A percentile compares a stretch with the other conserved stretches of the same genome.
Conservation (phyloP, 805 yeast species). For the Sugiyamaella smithiae region DNA sequence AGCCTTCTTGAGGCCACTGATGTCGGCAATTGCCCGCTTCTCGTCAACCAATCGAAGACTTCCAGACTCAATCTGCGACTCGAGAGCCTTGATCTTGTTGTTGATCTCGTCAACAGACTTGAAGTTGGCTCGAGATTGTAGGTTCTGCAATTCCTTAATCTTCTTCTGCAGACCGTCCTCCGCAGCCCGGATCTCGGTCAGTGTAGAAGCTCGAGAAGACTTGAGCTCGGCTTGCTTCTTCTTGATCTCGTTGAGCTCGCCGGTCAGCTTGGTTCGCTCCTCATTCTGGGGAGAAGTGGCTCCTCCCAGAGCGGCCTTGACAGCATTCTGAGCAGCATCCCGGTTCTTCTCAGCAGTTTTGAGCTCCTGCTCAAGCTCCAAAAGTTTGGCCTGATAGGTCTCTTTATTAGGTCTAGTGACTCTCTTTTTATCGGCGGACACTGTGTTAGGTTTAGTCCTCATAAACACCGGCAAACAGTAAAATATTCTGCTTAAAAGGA, state of each 20-base stretch:
- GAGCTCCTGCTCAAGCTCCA: slow-evolving; percentile 30
- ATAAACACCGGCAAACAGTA: neutral
- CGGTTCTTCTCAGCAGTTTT: slow-evolving; percentile 26
- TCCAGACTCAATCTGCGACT: slow-evolving; percentile 74
- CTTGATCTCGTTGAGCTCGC: slow-evolving; percentile 46
- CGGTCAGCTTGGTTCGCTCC: slow-evolving; percentile 51
- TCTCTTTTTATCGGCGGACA: slow-evolving; percentile 19
- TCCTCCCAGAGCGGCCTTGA: slow-evolving; percentile 25
- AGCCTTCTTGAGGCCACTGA: slow-evolving; percentile 75
- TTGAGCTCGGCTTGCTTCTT: slow-evolving; percentile 46
- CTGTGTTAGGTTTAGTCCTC: neutral
- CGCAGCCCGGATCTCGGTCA: slow-evolving; percentile 65
- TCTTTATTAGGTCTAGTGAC: slow-evolving; percentile 28
- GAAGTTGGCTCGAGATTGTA: slow-evolving; percentile 68
- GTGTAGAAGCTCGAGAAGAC: slow-evolving; percentile 42
- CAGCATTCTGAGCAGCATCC: slow-evolving; percentile 26
- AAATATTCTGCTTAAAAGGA: too few relatives aligned
- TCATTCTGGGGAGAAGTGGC: slow-evolving; percentile 33
- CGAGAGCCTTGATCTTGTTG: slow-evolving; percentile 45
- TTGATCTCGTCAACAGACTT: slow-evolving; percentile 39
- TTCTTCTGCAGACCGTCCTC: slow-evolving; percentile 74
- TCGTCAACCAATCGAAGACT: slow-evolving; percentile 85
- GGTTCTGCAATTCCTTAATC: slow-evolving; percentile 67
- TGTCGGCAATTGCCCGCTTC: slow-evolving; percentile 79
- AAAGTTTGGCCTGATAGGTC: slow-evolving; percentile 29